These are phyloP conservation scores for Acrodontium crateriforme DNA, from an alignment of 2,329 filamentous ascomycete species.

Conservation along the genomic window DNA sequence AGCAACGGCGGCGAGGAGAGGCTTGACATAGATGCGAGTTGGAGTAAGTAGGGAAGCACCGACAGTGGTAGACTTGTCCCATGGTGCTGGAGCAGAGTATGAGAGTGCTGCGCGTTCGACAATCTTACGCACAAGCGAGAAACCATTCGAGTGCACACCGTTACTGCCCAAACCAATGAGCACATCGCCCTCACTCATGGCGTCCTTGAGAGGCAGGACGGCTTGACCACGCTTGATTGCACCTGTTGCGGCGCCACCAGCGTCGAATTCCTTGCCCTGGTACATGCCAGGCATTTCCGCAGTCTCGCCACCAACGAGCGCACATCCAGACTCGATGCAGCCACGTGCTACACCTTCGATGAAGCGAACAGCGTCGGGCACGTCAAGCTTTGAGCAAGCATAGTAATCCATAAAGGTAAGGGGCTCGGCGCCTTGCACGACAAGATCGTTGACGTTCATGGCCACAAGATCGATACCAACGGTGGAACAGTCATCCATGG, in stretches of 20 bases:
- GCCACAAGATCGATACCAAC: constrained; percentile 95
- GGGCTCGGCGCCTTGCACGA: constrained; percentile 89
- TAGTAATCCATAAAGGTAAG: constrained; percentile 98
- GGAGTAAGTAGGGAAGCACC: constrained; percentile 74
- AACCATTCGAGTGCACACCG: constrained; percentile 91
- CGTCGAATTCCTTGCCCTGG: constrained; percentile 77
- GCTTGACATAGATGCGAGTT: constrained; percentile 83
- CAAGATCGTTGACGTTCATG: constrained; percentile 97
- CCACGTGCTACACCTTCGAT: constrained; percentile 81
- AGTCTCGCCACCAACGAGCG: constrained; percentile 91
- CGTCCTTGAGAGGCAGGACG: constrained; percentile 60
- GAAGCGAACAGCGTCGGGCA: constrained; percentile 67
- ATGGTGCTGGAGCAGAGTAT: constrained; percentile 64
- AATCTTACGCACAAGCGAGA: constrained; percentile 88
- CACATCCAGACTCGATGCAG: constrained; percentile 72
- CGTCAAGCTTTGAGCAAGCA: constrained; percentile 76
- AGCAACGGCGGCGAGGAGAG: constrained; percentile 44
- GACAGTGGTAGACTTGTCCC: constrained; percentile 49
- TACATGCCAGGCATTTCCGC: constrained; percentile 98
- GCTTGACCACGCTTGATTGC: constrained; percentile 53
- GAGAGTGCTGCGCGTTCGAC: constrained; percentile 59
- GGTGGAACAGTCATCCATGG: constrained; percentile 78
- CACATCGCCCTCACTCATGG: constrained; percentile 71
- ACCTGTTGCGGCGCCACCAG: constrained; percentile 78
- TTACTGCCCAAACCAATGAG: constrained; percentile 74